Base-by-base conservation (phyloP, 164 flowering plant species). In the Nymphaea colorata region DNA sequence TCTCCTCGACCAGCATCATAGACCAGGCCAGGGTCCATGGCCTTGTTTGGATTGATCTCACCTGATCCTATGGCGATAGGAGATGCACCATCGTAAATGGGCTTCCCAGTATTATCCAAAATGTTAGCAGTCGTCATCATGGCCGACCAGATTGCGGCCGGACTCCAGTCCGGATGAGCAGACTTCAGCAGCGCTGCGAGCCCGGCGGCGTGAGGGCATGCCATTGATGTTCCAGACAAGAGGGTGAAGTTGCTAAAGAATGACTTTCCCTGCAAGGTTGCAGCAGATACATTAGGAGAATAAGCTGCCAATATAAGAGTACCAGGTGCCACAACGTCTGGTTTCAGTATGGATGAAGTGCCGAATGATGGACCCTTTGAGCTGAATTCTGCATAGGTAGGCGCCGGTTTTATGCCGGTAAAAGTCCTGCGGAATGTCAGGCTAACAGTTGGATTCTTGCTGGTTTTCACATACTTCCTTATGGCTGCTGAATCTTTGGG, bases 11-110 rank as follows among this genome's bases (percentile, higher is more conserved):
- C 65, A 0, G 74, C 73, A 55, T 88, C 84, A 44, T 88, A 88
- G 4, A 90, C 55, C 0, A 88, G 84, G 0, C 92, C 94, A 0
- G 94, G 96, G 73, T 86, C 79, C 4, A 88, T 16, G 2, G 96
- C 96, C 69, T 74, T 80, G 81, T 83, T 84, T 0, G 90, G 92
- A 47, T 83, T 77, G 15, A 90, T 65, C 6, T 86, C 89, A 6
- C 96, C 93, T 0, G 92, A 65, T 16, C 92, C 96, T 75, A 84
- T 79, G 55, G 74, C 93, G 6, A 86, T 62, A 4, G 96, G 92
- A 55, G 43, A 79, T 2, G 90, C 89, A 0, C 76, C 42, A 7
- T n/a, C 3, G 1, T 82, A 84, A 0, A 86, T 87, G 11, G 83
- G 80, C 3, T 43, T 69, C 1, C 10, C 5, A 0, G 84, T 78